Conservation (phyloP, 352 stramenopile genomes). For the Pythium coloratum region DNA sequence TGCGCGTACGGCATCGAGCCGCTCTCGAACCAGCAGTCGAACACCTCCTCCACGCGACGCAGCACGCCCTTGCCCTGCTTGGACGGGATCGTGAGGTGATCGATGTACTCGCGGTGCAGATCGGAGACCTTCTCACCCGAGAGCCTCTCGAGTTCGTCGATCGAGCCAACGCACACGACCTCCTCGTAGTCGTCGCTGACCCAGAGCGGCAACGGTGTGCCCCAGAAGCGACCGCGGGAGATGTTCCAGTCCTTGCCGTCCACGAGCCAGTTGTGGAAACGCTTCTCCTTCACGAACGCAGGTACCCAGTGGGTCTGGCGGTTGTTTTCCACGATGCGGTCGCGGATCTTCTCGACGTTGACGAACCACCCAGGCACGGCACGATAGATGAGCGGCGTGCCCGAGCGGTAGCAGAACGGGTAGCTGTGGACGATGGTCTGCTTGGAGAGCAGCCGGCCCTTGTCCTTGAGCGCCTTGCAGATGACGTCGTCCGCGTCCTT, state of each 20-base stretch:
- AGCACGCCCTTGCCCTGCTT: constrained; percentile 89
- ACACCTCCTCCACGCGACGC: constrained; percentile 90
- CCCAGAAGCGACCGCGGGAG: constrained; percentile 98
- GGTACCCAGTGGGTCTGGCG: constrained; percentile 85
- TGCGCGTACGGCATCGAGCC: constrained; percentile 99
- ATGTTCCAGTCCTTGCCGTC: constrained; percentile 99
- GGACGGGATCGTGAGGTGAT: constrained; percentile 97
- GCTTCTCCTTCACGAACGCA: constrained; percentile 96
- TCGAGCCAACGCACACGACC: constrained; percentile 96
- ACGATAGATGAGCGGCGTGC: constrained; percentile 99
- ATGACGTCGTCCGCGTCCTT: constrained; percentile 99
- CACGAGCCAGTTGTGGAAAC: constrained; percentile 99
- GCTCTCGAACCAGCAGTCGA: constrained; percentile 99
- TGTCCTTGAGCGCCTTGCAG: constrained; percentile 94
- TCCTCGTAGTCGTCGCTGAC: constrained; percentile 97
- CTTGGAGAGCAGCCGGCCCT: constrained; percentile 96
- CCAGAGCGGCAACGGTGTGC: constrained; percentile 99
- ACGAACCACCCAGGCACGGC: constrained; percentile 99
- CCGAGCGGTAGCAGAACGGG: constrained; percentile 99
- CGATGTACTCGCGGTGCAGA: constrained; percentile 98
- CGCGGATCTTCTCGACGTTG: constrained; percentile 97
- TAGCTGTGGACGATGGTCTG: constrained; percentile 98
- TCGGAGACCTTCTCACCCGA: constrained; percentile 93
- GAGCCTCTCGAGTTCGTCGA: constrained; percentile 95
- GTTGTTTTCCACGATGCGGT: constrained; percentile 92